Base-by-base conservation (phyloP, 306 rosid genomes). In the Mucuna pruriens region DNA sequence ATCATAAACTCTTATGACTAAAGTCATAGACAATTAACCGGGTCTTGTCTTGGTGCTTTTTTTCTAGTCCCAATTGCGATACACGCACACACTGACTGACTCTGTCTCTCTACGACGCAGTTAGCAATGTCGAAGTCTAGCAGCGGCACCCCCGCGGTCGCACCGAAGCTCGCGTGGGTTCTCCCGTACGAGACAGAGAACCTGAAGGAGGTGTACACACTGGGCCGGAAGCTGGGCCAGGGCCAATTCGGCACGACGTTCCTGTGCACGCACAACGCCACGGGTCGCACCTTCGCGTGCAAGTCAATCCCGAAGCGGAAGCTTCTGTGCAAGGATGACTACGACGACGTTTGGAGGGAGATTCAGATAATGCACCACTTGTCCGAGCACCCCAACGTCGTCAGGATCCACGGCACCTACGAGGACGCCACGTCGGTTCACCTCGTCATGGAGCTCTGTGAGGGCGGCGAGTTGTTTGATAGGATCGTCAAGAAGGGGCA, bases 341-440 rank as follows among this genome's bases (percentile, higher is more conserved):
- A 85, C 20, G 91, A 89, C 1, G 93, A 87, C 49, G 93, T 87
- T 34, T 83, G 85, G 89, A 90, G 87, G 67, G 91, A 90, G 88
- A 84, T 90, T 84, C 89, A 90, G 80, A 90, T 90, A 84, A 85
- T 90, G 93, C 91, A 87, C 51, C 93, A 87, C 61, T 80, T 90
- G 17, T 81, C 91, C 0, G 93, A 84, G 71, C 83, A 85, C 9
- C 85, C 85, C 0, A 61, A 90, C 23, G 88, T 90, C 17, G 93
- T 90, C 0, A 79, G 85, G 71, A 90, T 90, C 79, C 80, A 76
- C 25, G 91, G 87, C 2, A 84, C 88, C 16, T 90, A 81, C 12
- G 93, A 90, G 74, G 93, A 90, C 46, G 0, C 39, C 1, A 6
- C 45, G 7, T 71, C 74, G 58, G 89, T 89, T 19, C 88, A 89